Conservation (phyloP, 306 rosid species). For the Alnus glutinosa region DNA sequence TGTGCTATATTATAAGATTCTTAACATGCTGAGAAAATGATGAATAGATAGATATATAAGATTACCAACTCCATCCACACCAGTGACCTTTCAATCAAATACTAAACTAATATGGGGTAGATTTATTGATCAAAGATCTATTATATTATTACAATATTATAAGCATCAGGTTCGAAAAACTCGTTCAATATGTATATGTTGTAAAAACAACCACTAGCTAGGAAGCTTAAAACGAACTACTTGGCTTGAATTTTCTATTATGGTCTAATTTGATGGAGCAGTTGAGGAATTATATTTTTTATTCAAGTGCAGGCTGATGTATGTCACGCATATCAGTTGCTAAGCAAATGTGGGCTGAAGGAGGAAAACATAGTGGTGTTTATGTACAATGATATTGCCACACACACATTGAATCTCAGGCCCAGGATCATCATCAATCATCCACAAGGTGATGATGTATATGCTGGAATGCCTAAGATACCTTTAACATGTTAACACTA, state of each 20-base stretch:
- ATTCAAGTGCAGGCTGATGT: slow-evolving; percentile 54
- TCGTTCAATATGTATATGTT: too few species aligned
- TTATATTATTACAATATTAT: not conserved
- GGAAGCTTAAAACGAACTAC: too few species aligned
- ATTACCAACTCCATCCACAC: not conserved
- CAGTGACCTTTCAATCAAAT: not conserved
- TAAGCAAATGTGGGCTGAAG: slow-evolving; percentile 70
- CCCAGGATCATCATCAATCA: slow-evolving; percentile 85
- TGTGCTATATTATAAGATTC: slow-evolving; percentile 31
- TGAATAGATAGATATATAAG: not conserved
- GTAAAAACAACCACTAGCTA: too few species aligned
- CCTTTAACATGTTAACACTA: too few species aligned
- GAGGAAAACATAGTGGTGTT: slow-evolving; percentile 92
- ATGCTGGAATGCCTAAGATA: slow-evolving; percentile 86
- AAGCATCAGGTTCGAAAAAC: too few species aligned
- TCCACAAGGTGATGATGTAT: slow-evolving; percentile 71
- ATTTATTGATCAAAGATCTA: not conserved
- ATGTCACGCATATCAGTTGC: slow-evolving; percentile 87
- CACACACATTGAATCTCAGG: slow-evolving; percentile 55
- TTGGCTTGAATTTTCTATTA: too few species aligned
- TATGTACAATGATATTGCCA: slow-evolving; percentile 88
- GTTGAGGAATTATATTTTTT: too few species aligned
- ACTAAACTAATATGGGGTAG: not conserved
- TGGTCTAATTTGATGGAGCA: too few species aligned
- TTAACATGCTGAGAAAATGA: not conserved